Percentiles rank a stretch among this genome's conserved stretches.
phyloP scores from a whole-genome alignment of 768 basidiomycete species.

The Boletus tylopilopsis region DNA sequence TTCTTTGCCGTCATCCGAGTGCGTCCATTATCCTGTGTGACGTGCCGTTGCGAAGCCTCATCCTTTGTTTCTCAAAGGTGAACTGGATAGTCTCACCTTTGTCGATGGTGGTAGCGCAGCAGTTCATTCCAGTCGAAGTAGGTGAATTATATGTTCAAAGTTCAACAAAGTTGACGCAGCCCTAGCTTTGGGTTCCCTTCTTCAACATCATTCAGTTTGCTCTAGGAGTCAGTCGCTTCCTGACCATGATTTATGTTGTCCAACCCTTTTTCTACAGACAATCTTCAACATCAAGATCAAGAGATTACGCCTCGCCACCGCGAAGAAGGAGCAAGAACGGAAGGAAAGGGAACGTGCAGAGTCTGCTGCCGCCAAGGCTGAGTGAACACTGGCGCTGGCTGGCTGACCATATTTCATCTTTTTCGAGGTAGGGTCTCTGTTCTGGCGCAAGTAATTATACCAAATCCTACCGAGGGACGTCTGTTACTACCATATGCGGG shows the following conservation, averaged over 20 bases:
- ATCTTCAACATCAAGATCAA: constrained; percentile 74
- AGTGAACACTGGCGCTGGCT: constrained; percentile 18
- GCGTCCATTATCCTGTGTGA: constrained; percentile 15
- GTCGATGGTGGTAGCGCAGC: constrained; percentile 73
- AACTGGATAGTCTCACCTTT: constrained; percentile 79
- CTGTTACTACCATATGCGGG: constrained; percentile 35
- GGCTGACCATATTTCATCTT: constrained; percentile 12
- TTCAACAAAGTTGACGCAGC: constrained; percentile 1
- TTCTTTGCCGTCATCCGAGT: constrained; percentile 76
- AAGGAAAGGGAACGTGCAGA: constrained; percentile 32
- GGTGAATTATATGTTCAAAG: constrained; percentile 14
- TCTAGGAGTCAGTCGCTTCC: constrained; percentile 58
- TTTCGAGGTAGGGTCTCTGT: not conserved
- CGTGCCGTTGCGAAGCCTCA: not conserved
- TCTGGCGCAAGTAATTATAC: constrained; percentile 13
- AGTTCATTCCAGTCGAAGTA: constrained; percentile 74
- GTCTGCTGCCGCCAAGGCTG: constrained; percentile 14
- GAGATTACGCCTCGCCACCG: constrained; percentile 50
- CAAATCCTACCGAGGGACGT: constrained; percentile 10
- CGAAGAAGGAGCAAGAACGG: constrained; percentile 45
- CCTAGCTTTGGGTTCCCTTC: constrained; percentile 82
- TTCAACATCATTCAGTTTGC: constrained; percentile 77
- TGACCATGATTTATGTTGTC: constrained; percentile 5
- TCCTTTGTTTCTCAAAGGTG: constrained; percentile 43
- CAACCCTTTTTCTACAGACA: constrained; percentile 40